These are phyloP conservation scores for Hypoxylon sp. DNA, from an alignment of 2,329 filamentous ascomycete species.

Conservation along the genomic window DNA sequence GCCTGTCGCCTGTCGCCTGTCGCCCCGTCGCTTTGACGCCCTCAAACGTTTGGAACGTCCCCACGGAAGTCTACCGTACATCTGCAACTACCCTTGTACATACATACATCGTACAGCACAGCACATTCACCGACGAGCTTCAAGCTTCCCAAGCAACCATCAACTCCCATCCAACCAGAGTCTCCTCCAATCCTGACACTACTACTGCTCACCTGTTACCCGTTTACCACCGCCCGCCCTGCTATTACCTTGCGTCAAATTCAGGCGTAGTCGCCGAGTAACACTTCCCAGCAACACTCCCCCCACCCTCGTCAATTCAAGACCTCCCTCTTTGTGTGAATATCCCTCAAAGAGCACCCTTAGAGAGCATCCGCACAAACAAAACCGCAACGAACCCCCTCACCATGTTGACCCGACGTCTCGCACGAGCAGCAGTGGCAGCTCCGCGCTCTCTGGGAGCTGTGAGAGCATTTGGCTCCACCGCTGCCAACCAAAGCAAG, in stretches of 20 bases:
- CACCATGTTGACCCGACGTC: constrained; percentile 60
- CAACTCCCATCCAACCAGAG: not conserved
- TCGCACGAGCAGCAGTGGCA: constrained; percentile 56
- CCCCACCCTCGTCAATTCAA: not conserved
- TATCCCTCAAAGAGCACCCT: constrained; percentile 1
- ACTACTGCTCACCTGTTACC: constrained; percentile 21
- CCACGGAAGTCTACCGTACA: constrained; percentile 19
- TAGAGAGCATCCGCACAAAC: not conserved
- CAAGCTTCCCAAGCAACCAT: constrained; percentile 6
- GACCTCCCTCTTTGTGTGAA: constrained; percentile 8
- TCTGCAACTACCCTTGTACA: constrained; percentile 18
- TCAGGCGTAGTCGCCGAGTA: constrained; percentile 10
- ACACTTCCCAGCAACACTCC: not conserved
- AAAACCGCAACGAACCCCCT: constrained; percentile 43
- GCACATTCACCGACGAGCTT: not conserved
- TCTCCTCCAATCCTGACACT: constrained; percentile 21
- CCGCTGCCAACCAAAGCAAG: constrained; percentile 57
- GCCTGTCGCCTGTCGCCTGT: constrained; percentile 1
- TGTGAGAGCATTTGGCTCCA: constrained; percentile 66
- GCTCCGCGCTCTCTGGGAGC: constrained; percentile 60
- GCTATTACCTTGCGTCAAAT: constrained; percentile 20
- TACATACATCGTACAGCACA: constrained; percentile 7
- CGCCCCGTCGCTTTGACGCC: no score
- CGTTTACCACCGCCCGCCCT: constrained; percentile 1
- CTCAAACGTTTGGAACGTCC: constrained; percentile 19